Base-by-base conservation (phyloP, 2,329 filamentous ascomycete genomes). In the Xylaria sp. region DNA sequence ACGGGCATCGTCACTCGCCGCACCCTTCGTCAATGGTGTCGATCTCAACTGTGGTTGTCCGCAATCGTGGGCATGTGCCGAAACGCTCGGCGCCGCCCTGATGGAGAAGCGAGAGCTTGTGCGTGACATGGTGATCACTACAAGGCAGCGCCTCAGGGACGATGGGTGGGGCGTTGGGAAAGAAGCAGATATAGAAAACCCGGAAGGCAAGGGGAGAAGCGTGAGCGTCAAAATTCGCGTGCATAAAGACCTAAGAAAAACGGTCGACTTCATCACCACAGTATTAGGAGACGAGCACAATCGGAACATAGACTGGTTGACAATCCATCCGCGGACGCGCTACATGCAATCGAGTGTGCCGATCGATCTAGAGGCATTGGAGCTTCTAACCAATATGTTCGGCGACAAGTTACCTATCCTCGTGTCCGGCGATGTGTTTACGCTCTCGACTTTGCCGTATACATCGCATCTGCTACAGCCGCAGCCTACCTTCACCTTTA, bases 21-120 rank as follows among this genome's bases (percentile, higher is more conserved):
- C 85, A 0, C 90, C 90, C 1, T 88, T 82, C 76, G 86, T 88
- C 61, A 86, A 85, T 73, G 91, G 91, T 70, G 85, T 92, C 2
- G 89, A 92, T 74, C 82, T 92, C 48, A 92, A 92, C 80, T 93
- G 91, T 78, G 91, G 91, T 12, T 93, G 91, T 75, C 91, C 91
- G 8, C 91, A 93, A 79, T 87, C 87, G 5, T 92, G 91, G 91
- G 90, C 91, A 0, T 91, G 91, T 74, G 87, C 89, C 50, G 88
- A 90, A 77, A 87, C 84, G 0, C 83, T 93, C 2, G 91, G 91
- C 5, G 91, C 90, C 4, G 88, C 88, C n/a, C 81, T 93, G 40
- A 92, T 92, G 90, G 84, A 88, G 53, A 81, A 84, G 59, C 86
- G 89, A 9, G 87, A 89, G 71, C 82, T 91, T 3, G 90, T 92